These are phyloP conservation scores for Starmerella apis DNA, from an alignment of 805 yeast species.

Conservation along the genomic window DNA sequence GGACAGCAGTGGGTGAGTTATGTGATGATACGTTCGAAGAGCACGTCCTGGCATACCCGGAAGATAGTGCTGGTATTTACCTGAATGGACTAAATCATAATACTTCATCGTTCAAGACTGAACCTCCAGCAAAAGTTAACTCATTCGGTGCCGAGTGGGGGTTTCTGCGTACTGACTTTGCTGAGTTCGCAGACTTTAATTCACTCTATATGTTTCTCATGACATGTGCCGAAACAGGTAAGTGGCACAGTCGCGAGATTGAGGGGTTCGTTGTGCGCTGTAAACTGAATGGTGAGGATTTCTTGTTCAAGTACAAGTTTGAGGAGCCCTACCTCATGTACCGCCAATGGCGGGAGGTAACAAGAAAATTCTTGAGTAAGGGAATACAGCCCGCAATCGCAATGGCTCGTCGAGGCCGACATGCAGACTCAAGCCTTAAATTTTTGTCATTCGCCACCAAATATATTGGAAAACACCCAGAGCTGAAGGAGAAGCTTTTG, in stretches of 20 bases:
- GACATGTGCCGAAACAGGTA: constrained; percentile 58
- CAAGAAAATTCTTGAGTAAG: constrained; percentile 38
- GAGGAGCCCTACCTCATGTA: constrained; percentile 91
- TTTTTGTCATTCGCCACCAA: constrained; percentile 61
- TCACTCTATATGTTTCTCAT: constrained; percentile 45
- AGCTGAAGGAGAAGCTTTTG: constrained; percentile 38
- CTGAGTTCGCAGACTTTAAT: constrained; percentile 34
- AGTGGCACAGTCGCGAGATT: constrained; percentile 40
- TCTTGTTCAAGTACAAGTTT: constrained; percentile 85
- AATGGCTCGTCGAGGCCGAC: constrained; percentile 33
- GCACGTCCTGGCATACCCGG: constrained; percentile 68
- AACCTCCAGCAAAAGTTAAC: constrained; percentile 49
- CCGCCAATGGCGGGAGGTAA: constrained; percentile 76
- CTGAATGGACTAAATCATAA: constrained; percentile 81
- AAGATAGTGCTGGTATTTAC: constrained; percentile 66
- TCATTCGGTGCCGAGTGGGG: constrained; percentile 59
- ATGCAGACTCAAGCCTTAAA: constrained; percentile 49
- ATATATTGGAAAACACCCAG: constrained; percentile 42
- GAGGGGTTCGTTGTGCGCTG: constrained; percentile 93
- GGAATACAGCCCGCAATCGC: constrained; percentile 26
- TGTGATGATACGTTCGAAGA: constrained; percentile 93
- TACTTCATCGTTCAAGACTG: constrained; percentile 50
- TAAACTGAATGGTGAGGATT: constrained; percentile 37
- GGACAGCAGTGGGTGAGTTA: constrained; percentile 83
- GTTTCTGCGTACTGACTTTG: constrained; percentile 45